Percentiles rank a stretch among this genome's conserved stretches.
Evolutionary conservation across 2,329 filamentous ascomycete species (phyloP).

Genomic region (Aureobasidium musti): DNA sequence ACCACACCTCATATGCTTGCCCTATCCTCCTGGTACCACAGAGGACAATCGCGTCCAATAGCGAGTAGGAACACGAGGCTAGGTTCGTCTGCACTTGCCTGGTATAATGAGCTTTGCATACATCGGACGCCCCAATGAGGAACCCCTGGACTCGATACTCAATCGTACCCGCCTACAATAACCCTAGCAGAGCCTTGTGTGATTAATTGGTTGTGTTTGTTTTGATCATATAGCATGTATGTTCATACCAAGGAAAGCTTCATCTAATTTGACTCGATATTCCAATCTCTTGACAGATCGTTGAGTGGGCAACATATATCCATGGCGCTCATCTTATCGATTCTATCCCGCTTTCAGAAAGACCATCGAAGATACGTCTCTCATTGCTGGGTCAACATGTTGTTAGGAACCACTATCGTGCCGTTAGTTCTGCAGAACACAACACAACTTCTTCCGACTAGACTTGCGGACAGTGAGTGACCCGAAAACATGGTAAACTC

Average conservation of each 20-base stretch:
- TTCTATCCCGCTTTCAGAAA: not conserved
- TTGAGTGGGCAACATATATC: conserved; percentile 27
- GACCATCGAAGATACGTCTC: not conserved
- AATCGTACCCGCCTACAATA: not conserved
- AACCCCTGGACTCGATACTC: too few species aligned
- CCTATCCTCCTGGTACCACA: not conserved
- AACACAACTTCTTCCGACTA: not conserved
- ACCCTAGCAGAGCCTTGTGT: not conserved
- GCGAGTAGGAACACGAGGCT: not conserved
- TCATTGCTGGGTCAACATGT: conserved; percentile 6
- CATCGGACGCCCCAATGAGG: not conserved
- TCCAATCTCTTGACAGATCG: conserved; percentile 2
- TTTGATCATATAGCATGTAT: conserved; percentile 1
- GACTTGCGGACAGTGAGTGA: not conserved
- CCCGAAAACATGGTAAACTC: not conserved
- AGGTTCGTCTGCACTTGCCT: not conserved
- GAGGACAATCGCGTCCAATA: not conserved
- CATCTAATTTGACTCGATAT: conserved; percentile 1
- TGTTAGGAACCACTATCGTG: not conserved
- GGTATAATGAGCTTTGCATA: not conserved
- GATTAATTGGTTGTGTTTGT: conserved; percentile 9
- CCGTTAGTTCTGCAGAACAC: not conserved
- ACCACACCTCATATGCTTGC: not conserved
- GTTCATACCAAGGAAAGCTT: conserved; percentile 8
- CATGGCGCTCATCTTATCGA: conserved; percentile 20